Evolutionary conservation across 495 filamentous ascomycete species (phyloP), one percentile per base, ranked within the genome.

Genomic region (Penicillium soppii): DNA sequence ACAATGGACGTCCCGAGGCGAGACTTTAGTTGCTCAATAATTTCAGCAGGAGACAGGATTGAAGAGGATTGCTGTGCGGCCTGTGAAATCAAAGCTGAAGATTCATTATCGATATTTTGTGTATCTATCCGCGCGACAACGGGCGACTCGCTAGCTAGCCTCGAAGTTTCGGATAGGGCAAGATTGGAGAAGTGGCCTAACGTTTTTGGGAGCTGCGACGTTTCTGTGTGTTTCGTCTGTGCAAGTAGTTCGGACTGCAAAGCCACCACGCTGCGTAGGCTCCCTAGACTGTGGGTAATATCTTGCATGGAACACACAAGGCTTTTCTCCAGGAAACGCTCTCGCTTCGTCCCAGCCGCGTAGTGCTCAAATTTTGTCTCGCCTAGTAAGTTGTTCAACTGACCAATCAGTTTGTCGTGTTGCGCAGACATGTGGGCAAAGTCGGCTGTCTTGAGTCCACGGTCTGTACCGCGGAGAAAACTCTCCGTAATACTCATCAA

Each of bases 301-400:
- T 84, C 85, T 58, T 96, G 90, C 70, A 96, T 82, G 55, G 87
- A 94, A 43, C 89, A 85, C 16, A 95, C 84, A 12, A 97, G 78
- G 5, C 80, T 86, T 47, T 84, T 83, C 59, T 96, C 88, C 7
- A 94, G 71, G 27, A 82, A 74, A 64, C 95, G 96, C 56, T 94
- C 77, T 46, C 79, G 82, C 61, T 97, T 92, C 1, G 85, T 88
- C 1, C 94, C 94, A 4, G 87, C 64, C 4, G 95, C 72, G 57
- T 87, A 95, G 58, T 96, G 90, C 67, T 98, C 94, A 51, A 87
- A 87, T 61, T 91, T 96, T 3, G 92, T 85, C 59, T 98, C 94
- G 54, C 80, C 79, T 0, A 97, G 79, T 45, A 92, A 84, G 65
- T 89, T 94, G 23, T 85, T 82, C 56, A 98, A 77, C 37, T 82